Base-by-base conservation (phyloP, 306 rosid species). In the Quercus robur region DNA sequence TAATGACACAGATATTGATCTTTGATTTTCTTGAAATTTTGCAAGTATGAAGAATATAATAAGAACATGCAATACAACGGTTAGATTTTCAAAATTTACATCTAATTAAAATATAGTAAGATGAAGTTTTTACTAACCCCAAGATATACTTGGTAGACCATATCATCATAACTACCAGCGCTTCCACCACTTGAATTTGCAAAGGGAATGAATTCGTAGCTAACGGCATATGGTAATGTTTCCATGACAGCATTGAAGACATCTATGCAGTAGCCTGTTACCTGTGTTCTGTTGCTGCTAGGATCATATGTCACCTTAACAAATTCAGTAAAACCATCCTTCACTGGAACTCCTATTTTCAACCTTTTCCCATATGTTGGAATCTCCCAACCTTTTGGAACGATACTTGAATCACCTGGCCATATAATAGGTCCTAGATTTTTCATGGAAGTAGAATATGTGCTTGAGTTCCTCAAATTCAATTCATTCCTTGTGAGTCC, bases 361-460 rank as follows among this genome's bases (percentile, higher is more conserved):
- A 92, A 35, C 19, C 76, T 86, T 61, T n/a, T 85, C 23, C 78
- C 93, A 6, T 25, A 81, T 20, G 75, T 44, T 1, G 92, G 90
- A 71, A 75, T 78, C 61, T 86, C 85, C 92, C 89, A 89, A 3
- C 93, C 97, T 56, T 61, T 86, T 4, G 94, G 94, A 54, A 5
- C 0, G 14, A 57, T 44, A 35, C 18, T 0, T 0, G 76, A 44
- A 26, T 90, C 87, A 58, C 94, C 97, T 1, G 97, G 95, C 97
- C 95, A 86, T 10, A 84, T 75, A 62, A 86, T 19, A 0, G 77
- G 51, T 52, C 78, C 70, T 41, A 84, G 62, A 71, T 77, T 77
- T 20, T 77, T 6, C 52, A 75, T 83, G 10, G 80, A 83, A 41
- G 56, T 44, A 23, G 87, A 57, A 17, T 28, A 17, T 3, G 18